Conservation (phyloP, 2,329 filamentous ascomycete species). For the Blumeriella jaapii region DNA sequence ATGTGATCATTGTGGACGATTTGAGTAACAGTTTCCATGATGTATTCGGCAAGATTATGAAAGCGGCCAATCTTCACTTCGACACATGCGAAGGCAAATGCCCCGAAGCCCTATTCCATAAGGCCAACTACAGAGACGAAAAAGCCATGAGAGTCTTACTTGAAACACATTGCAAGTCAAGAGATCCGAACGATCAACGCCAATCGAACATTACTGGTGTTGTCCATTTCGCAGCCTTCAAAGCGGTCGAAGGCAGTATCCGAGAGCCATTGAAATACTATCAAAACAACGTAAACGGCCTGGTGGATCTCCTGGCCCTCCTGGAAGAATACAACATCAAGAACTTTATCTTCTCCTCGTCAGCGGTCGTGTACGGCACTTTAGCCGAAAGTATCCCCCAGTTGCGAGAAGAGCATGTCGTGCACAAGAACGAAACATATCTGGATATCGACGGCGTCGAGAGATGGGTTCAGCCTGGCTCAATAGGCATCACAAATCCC, state of each 20-base stretch:
- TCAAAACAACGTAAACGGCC: constrained; percentile 53
- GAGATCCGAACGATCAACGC: constrained; percentile 3
- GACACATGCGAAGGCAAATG: neutral
- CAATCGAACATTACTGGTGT: constrained; percentile 42
- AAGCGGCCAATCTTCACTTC: neutral
- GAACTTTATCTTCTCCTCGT: constrained; percentile 57
- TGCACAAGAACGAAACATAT: constrained; percentile 38
- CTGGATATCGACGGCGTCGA: constrained; percentile 32
- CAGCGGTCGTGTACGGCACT: constrained; percentile 54
- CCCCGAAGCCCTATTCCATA: constrained; percentile 2
- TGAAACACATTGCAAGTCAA: constrained; percentile 13
- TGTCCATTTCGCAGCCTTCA: constrained; percentile 60
- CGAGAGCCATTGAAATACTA: constrained; percentile 50
- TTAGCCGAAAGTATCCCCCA: constrained; percentile 38
- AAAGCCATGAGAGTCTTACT: constrained; percentile 19
- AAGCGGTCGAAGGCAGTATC: constrained; percentile 44
- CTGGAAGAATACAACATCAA: constrained; percentile 50
- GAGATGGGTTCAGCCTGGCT: constrained; percentile 35
- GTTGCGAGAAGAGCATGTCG: constrained; percentile 43
- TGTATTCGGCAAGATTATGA: neutral
- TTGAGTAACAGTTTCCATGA: constrained; percentile 24
- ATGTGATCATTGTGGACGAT: constrained; percentile 30
- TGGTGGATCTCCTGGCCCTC: constrained; percentile 46
- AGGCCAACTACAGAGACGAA: constrained; percentile 22
- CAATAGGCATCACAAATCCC: constrained; percentile 48